Conservation (phyloP, 129 eudicot genomes). For the Flaveria robusta region DNA sequence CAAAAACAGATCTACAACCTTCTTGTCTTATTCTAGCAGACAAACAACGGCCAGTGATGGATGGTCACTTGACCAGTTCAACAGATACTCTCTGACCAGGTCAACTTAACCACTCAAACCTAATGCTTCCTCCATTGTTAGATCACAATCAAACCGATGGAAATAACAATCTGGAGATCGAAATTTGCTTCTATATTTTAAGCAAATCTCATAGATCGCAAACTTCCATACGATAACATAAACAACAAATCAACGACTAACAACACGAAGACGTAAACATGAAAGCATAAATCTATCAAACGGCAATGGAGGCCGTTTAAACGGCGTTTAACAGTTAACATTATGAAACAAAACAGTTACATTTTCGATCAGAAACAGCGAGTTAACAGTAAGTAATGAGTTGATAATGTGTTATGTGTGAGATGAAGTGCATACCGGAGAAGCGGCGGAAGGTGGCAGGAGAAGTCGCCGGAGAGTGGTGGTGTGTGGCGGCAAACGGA, state of each 20-base stretch:
- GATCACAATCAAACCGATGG: not conserved
- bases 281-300: not conserved
- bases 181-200: conserved; percentile 2
- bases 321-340: not conserved
- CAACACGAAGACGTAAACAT: not conserved
- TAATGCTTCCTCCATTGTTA: not conserved
- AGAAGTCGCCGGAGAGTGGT: conserved; percentile 25
- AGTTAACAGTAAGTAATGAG: not conserved
- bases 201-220: not conserved
- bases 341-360: not conserved
- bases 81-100: conserved; percentile 26
- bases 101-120: conserved; percentile 12
- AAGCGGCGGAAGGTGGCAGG: conserved; percentile 25
- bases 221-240: not conserved
- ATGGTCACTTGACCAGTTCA: conserved; percentile 23
- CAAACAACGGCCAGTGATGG: conserved; percentile 22
- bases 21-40: conserved; percentile 14
- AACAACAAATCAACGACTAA: not conserved
- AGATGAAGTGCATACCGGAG: conserved; percentile 32
- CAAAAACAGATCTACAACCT: conserved; percentile 6
- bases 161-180: not conserved
- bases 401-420: not conserved
- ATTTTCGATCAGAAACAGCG: conserved; percentile 2
- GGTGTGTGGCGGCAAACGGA: conserved; percentile 24
- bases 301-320: not conserved